Base-by-base conservation (phyloP, 768 basidiomycete species). In the Lactarius quietus region DNA sequence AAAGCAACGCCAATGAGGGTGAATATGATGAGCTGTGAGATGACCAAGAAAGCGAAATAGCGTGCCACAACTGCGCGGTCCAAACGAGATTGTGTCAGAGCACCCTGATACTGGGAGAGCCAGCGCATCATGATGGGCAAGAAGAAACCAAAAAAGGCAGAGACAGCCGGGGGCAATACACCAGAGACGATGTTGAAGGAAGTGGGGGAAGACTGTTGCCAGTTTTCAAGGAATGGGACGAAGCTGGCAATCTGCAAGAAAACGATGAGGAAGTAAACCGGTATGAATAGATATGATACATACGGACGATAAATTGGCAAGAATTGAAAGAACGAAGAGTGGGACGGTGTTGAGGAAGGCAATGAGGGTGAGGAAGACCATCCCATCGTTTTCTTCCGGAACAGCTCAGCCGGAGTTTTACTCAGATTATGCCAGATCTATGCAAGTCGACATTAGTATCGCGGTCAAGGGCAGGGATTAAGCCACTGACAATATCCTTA, bases 341-440 rank as follows among this genome's bases (percentile, higher is more conserved):
- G 97, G 97, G 12, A 96, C 80, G 39, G 95, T 98, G 80, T 99
- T 95, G 80, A 98, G 85, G 79, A 94, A 95, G 76, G 93, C 95
- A 56, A 98, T 86, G 35, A 86, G 71, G 26, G 82, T 78, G 60
- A 99, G 83, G 76, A 89, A 83, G 41, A 65, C 76, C 92, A 91
- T n/a, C 97, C 96, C 29, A 90, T 76, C 36, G 81, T 76, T 71
- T 82, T 84, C 75, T 90, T 89, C 43, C 87, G 82, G 29, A 83
- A 76, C 28, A 92, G 73, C 69, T 91, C 87, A 8, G 76, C 82
- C 20, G 89, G 81, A 2, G 87, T 84, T 72, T 84, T 86, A 72
- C 86, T 88, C 79, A 98, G 82, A 74, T 99, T 99, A 52, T 82
- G 77, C 97, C 97, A 99, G 57, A 98, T 87, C 90, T 92, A 65